A percentile compares a stretch with the other conserved stretches of the same genome.
phyloP scores from a whole-genome alignment of 1,139 yeast species.

The Geotrichum klebahnii region DNA sequence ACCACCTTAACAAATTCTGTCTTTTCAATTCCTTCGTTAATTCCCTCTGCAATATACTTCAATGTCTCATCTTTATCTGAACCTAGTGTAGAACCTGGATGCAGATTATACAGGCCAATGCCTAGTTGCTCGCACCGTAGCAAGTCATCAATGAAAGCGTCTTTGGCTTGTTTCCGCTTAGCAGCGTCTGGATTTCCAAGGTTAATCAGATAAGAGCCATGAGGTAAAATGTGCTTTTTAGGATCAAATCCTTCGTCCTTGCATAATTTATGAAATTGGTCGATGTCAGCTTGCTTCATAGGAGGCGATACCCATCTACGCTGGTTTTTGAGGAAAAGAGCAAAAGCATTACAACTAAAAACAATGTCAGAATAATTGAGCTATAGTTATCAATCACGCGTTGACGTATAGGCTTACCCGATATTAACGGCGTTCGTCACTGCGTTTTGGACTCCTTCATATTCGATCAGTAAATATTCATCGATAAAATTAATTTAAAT shows the following conservation, averaged over 20 bases:
- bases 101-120: constrained; percentile 85
- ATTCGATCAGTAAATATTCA: background rate
- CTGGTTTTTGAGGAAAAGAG: constrained; percentile 85
- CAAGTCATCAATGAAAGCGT: constrained; percentile 81
- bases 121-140: constrained; percentile 78
- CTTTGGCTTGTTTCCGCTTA: constrained; percentile 70
- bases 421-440: constrained; percentile 69
- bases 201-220: constrained; percentile 89
- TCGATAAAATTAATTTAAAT: background rate
- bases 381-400: background rate
- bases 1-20: constrained; percentile 81
- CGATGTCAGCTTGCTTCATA: constrained; percentile 60
- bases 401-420: constrained; percentile 46
- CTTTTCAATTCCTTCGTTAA: constrained; percentile 69
- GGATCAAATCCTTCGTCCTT: constrained; percentile 64
- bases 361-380: background rate
- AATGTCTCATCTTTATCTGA: constrained; percentile 65
- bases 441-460: constrained; percentile 58
- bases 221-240: constrained; percentile 68
- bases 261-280: constrained; percentile 61
- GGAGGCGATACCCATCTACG: constrained; percentile 87
- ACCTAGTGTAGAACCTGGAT: constrained; percentile 87
- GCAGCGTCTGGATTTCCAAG: constrained; percentile 84
- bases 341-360: constrained; percentile 62
- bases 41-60: constrained; percentile 63